A percentile compares a stretch with the other conserved stretches of the same genome.
Evolutionary conservation across 164 flowering plant species (phyloP).

Genomic region (Santalum album): DNA sequence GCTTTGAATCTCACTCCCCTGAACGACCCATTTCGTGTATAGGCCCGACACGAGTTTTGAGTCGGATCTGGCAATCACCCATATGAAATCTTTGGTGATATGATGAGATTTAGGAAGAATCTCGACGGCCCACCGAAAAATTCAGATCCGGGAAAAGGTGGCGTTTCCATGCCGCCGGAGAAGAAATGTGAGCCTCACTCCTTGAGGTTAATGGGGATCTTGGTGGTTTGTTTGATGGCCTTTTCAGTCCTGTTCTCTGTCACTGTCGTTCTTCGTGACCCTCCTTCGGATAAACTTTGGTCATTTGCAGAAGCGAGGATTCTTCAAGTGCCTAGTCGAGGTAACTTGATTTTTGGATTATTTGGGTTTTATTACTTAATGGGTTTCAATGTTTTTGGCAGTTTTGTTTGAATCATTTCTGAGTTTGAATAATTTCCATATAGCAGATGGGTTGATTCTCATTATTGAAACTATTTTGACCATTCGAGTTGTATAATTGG

Average conservation of each 20-base stretch:
- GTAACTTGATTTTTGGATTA: constrained; percentile 11
- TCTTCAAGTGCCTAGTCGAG: constrained; percentile 19
- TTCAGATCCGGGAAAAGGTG: constrained; percentile 21
- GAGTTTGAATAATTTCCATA: too few relatives aligned
- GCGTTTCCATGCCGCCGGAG: constrained; percentile 15
- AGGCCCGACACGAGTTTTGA: too few relatives aligned
- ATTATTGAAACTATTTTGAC: too few relatives aligned
- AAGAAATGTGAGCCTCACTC: constrained; percentile 25
- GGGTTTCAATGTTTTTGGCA: background rate
- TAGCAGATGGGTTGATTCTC: too few relatives aligned
- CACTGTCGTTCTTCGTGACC: constrained; percentile 30
- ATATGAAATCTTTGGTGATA: constrained; percentile 15
- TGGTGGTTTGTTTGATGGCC: constrained; percentile 33
- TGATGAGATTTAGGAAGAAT: constrained; percentile 33
- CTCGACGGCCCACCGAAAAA: constrained; percentile 3
- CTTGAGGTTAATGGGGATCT: constrained; percentile 30
- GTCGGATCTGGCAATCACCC: constrained; percentile 5
- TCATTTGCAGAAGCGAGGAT: constrained; percentile 27
- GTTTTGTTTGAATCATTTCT: background rate
- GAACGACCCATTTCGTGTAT: background rate
- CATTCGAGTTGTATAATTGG: too few relatives aligned
- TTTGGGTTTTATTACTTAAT: background rate
- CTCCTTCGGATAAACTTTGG: constrained; percentile 23
- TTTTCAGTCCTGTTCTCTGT: constrained; percentile 40
- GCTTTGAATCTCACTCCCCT: too few relatives aligned